Evolutionary conservation across 2,329 filamentous ascomycete genomes (phyloP).

Genomic region (Akanthomyces dipterigenus): DNA sequence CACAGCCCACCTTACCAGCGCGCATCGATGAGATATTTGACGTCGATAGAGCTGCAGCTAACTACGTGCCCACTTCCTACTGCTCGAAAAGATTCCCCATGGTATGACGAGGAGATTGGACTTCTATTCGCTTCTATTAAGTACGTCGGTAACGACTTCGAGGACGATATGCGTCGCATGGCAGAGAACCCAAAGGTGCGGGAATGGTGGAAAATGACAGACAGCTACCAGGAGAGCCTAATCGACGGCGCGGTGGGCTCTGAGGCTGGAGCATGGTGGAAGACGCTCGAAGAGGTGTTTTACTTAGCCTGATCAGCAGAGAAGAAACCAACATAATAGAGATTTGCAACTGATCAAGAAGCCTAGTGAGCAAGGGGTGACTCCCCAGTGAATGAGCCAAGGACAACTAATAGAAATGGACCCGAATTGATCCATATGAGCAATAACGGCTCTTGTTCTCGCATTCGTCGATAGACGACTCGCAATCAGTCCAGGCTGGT

Average conservation of each 20-base stretch:
- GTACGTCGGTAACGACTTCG: slow-evolving; percentile 67
- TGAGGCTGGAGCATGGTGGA: slow-evolving; percentile 62
- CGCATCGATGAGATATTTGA: not conserved
- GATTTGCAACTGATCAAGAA: no score
- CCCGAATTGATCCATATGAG: no score
- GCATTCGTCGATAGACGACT: not conserved
- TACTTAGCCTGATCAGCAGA: slow-evolving; percentile 38
- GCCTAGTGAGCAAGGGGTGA: not conserved
- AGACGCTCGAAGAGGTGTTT: slow-evolving; percentile 62
- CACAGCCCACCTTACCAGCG: not conserved
- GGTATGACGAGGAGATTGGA: slow-evolving; percentile 54
- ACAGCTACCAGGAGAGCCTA: slow-evolving; percentile 63
- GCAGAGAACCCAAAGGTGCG: slow-evolving; percentile 63
- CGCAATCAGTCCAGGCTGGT: no score
- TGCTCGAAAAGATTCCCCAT: slow-evolving; percentile 57
- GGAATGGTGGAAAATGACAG: slow-evolving; percentile 78
- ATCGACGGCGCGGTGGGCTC: slow-evolving; percentile 54
- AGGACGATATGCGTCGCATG: slow-evolving; percentile 71
- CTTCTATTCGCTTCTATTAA: slow-evolving; percentile 72
- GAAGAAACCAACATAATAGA: not conserved
- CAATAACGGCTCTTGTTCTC: no score
- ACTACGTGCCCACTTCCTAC: not conserved
- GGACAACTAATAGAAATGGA: no score
- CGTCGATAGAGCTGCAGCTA: not conserved
- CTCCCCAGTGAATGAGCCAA: not conserved